phyloP scores from a whole-genome alignment of 345 rosid species.

The Crucihimalaya himalaica region DNA sequence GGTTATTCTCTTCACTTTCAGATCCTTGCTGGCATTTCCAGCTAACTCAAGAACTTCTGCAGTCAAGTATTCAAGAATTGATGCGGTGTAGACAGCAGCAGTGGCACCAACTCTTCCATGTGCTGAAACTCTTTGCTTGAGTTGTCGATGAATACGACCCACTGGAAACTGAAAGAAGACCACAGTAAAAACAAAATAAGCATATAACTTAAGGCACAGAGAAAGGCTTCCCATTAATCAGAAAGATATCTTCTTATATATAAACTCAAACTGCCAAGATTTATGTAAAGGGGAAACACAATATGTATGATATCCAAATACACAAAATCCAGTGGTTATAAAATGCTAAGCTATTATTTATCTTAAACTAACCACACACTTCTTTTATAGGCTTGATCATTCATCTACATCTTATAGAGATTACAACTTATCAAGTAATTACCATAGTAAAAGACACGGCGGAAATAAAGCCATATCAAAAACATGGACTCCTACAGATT shows the following conservation, averaged over 20 bases:
- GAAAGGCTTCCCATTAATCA: not conserved
- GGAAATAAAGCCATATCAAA: not conserved
- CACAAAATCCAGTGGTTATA: not conserved
- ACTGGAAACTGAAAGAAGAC: conserved; percentile 58
- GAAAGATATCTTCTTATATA: not conserved
- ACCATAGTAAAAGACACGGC: not conserved
- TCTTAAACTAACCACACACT: not conserved
- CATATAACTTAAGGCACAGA: not conserved
- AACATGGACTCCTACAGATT: not conserved
- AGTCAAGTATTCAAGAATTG: conserved; percentile 71
- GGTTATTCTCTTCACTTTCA: conserved; percentile 71
- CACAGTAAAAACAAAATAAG: not conserved
- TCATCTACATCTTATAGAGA: not conserved
- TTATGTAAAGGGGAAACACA: too few species aligned
- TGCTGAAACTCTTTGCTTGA: conserved; percentile 56
- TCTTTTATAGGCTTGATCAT: not conserved
- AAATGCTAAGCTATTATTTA: too few species aligned
- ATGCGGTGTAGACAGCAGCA: conserved; percentile 72
- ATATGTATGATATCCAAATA: not conserved
- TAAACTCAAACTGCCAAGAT: not conserved
- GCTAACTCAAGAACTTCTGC: conserved; percentile 82
- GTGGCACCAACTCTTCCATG: conserved; percentile 81
- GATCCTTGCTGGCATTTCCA: conserved; percentile 75
- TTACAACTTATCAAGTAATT: not conserved
- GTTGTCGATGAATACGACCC: conserved; percentile 77